phyloP scores from a whole-genome alignment of 2,329 filamentous ascomycete genomes.

The Exophiala calicioides region DNA sequence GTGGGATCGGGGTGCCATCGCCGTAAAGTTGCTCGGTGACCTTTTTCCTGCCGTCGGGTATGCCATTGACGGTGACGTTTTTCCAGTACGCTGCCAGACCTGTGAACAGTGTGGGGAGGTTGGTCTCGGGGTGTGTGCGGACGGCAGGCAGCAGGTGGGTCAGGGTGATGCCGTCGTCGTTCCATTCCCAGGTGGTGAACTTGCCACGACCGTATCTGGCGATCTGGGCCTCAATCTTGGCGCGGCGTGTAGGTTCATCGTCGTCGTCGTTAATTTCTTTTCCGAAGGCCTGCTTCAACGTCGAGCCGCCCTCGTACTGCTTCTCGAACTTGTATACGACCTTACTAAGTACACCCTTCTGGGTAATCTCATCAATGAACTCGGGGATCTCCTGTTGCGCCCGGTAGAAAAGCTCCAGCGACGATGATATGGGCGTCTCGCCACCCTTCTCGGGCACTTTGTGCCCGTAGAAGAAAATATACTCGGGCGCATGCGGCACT shows the following conservation, averaged over 20 bases:
- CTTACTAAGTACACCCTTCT: conserved; percentile 48
- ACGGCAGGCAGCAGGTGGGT: conserved; percentile 51
- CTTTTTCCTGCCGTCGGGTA: conserved; percentile 34
- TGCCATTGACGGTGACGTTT: conserved; percentile 33
- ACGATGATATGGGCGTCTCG: conserved; percentile 52
- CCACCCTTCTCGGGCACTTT: conserved; percentile 39
- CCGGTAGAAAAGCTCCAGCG: conserved; percentile 49
- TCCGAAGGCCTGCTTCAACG: conserved; percentile 50
- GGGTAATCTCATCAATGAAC: conserved; percentile 45
- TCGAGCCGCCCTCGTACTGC: conserved; percentile 52
- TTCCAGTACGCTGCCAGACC: conserved; percentile 50
- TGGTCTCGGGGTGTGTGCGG: conserved; percentile 49
- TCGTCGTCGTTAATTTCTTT: conserved; percentile 50
- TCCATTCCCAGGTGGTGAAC: conserved; percentile 53
- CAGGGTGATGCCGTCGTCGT: conserved; percentile 43
- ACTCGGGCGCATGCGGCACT: conserved; percentile 54
- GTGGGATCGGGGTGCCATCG: conserved; percentile 50
- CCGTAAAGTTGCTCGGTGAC: conserved; percentile 47
- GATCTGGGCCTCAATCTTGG: conserved; percentile 54
- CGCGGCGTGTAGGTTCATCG: conserved; percentile 42
- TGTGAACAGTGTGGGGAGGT: conserved; percentile 50
- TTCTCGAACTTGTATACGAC: conserved; percentile 47
- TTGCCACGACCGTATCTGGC: conserved; percentile 47
- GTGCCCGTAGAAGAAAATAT: conserved; percentile 54
- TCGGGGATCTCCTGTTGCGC: conserved; percentile 50